Conservation (phyloP, 352 stramenopile species). For the Pythium brachiatum region DNA sequence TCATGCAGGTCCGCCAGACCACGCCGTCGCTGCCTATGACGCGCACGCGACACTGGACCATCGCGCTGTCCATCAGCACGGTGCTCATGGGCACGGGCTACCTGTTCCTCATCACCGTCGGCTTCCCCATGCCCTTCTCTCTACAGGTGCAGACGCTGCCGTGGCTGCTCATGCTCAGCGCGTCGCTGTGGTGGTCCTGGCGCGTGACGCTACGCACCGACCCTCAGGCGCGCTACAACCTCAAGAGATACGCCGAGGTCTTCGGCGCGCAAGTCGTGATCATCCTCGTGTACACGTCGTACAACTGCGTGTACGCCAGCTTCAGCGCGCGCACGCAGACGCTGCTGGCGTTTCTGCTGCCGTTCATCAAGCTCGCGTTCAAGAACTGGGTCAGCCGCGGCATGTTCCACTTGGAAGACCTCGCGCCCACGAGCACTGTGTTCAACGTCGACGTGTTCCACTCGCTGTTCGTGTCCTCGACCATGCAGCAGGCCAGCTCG, state of each 20-base stretch:
- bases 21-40: background rate
- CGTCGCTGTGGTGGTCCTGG: constrained; percentile 2
- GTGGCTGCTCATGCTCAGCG: background rate
- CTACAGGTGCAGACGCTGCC: background rate
- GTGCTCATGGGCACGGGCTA: background rate
- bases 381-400: background rate
- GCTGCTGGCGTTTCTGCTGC: background rate
- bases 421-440: constrained; percentile 22
- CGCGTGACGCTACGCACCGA: background rate
- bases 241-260: constrained; percentile 4
- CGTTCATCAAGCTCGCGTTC: constrained; percentile 3
- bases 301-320: constrained; percentile 4
- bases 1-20: constrained; percentile 1
- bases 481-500: constrained; percentile 31
- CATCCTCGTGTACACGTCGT: constrained; percentile 7
- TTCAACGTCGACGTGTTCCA: constrained; percentile 33
- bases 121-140: constrained; percentile 14
- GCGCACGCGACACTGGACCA: background rate
- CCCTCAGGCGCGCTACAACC: background rate
- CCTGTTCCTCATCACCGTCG: background rate
- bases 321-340: background rate
- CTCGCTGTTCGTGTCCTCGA: constrained; percentile 28
- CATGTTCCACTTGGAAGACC: constrained; percentile 10
- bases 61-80: background rate
- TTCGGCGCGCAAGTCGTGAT: constrained; percentile 9